phyloP scores from a whole-genome alignment of 345 rosid species.

The Lumnitzera racemosa region DNA sequence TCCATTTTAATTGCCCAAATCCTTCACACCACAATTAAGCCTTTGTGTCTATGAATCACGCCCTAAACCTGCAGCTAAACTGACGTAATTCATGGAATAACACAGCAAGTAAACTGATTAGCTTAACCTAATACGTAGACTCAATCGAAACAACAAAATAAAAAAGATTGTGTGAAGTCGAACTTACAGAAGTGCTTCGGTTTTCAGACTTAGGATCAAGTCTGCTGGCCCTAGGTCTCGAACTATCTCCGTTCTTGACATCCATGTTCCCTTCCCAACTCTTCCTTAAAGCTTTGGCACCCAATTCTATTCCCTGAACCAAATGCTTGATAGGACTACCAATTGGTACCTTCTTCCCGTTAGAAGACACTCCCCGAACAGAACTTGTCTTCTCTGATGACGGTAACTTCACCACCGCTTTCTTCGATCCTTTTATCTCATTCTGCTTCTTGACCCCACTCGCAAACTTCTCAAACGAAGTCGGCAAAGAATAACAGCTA shows the following conservation, averaged over 20 bases:
- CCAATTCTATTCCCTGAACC: constrained; percentile 69
- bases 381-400: constrained; percentile 41
- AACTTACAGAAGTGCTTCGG: constrained; percentile 61
- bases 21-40: too few species aligned
- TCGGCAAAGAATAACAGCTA: constrained; percentile 82
- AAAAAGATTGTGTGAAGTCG: background rate
- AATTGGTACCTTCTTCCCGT: constrained; percentile 44
- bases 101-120: background rate
- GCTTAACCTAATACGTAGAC: too few species aligned
- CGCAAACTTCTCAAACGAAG: constrained; percentile 75
- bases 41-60: too few species aligned
- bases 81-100: background rate
- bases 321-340: constrained; percentile 34
- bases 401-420: constrained; percentile 42
- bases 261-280: constrained; percentile 97
- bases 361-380: constrained; percentile 41
- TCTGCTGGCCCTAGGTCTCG: constrained; percentile 33
- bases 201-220: constrained; percentile 48
- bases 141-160: background rate
- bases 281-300: constrained; percentile 93
- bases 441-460: constrained; percentile 71
- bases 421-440: constrained; percentile 49
- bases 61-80: too few species aligned
- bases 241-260: constrained; percentile 40
- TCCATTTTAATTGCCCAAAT: too few species aligned